Evolutionary conservation across 2,329 filamentous ascomycete genomes (phyloP).

Genomic region (Emydomyces testavorans): DNA sequence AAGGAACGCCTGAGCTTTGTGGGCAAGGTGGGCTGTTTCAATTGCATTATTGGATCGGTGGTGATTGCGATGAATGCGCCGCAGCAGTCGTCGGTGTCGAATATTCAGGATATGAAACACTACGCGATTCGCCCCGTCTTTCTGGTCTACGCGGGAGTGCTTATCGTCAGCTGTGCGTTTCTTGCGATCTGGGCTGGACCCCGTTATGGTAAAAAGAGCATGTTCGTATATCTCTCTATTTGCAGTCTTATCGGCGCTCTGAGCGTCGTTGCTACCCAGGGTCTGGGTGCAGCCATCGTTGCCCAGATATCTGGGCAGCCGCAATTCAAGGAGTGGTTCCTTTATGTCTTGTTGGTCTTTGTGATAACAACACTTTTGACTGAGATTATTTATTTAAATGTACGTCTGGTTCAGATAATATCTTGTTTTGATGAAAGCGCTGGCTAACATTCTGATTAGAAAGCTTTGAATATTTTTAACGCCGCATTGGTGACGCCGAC

Average conservation of each 20-base stretch:
- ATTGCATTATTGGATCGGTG: constrained; percentile 85
- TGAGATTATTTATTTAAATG: constrained; percentile 92
- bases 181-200: constrained; percentile 73
- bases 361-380: constrained; percentile 79
- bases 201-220: constrained; percentile 86
- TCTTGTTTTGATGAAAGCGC: neutral
- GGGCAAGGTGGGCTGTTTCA: constrained; percentile 89
- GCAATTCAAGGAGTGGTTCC: constrained; percentile 96
- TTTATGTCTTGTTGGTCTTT: constrained; percentile 84
- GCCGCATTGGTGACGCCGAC: constrained; percentile 93
- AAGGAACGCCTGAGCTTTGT: constrained; percentile 93
- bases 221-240: constrained; percentile 94
- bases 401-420: constrained; percentile 40
- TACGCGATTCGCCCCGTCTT: constrained; percentile 83
- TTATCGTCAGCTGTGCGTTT: constrained; percentile 60
- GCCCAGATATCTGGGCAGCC: constrained; percentile 68
- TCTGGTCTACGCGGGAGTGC: constrained; percentile 68
- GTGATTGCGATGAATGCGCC: constrained; percentile 93
- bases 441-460: constrained; percentile 45
- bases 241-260: constrained; percentile 90
- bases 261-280: constrained; percentile 90
- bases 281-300: constrained; percentile 79
- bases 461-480: constrained; percentile 96
- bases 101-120: constrained; percentile 84
- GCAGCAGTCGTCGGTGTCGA: constrained; percentile 65